Evolutionary conservation across 2,329 filamentous ascomycete species (phyloP), one percentile per base, ranked within the genome.

Genomic region (Monilinia fructigena): DNA sequence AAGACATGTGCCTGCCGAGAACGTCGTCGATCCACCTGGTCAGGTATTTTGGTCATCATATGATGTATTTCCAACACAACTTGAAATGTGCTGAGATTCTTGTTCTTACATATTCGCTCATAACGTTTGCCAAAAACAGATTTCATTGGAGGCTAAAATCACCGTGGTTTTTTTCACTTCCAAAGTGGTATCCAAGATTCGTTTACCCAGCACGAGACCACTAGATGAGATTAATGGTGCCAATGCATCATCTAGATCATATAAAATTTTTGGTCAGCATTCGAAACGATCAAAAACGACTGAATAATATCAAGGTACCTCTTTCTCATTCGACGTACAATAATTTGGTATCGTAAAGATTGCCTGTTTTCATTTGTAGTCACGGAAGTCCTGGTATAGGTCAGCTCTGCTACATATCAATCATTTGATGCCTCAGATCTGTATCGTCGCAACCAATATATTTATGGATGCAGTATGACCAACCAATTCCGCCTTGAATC

Each of bases 1-100:
- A 78, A 23, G 75, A 72, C 18, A 47, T 69, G 5, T 66, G 18
- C 59, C 68, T 72, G 10, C 70, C 72, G 4, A 75, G 68, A 8
- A 74, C 77, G 74, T 62, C 76, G 72, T 1, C 74, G 70, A 12
- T 74, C 63, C n/a, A 77, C 66, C 61, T 76, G 74, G 11, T 59
- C 45, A 7, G 75, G 74, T 8, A 76, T 68, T 10, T 47, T 52
- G 3, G 66, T 64, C 6, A 74, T 58, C 18, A 72, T 58, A 20
- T 65, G 59, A 45, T 76, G 70, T 4, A 75, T 66, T 18, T 71
- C 47, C 6, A 71, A 31, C 1, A 75, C 53, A 4, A 69, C 63
- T 38, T 75, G 65, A 55, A 73, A 74, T n/a, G 73, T 67, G 35
- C 68, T 63, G 1, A 75, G 40, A 65, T 76, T 74, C 40, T 65